Conservation (phyloP, 2,329 filamentous ascomycete genomes). For the Tolypocladium ophioglossoides region DNA sequence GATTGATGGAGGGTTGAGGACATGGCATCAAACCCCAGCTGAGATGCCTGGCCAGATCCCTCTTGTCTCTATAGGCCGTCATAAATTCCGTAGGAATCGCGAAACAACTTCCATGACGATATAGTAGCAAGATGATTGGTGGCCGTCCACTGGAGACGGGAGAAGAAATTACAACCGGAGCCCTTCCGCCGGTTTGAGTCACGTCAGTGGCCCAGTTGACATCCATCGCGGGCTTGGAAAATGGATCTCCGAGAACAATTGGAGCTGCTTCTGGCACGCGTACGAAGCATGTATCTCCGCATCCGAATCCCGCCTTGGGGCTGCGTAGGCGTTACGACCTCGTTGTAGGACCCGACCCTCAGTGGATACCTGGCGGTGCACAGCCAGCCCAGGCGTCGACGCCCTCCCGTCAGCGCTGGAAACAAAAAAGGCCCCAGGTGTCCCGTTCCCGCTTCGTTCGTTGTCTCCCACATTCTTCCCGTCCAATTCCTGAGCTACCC, state of each 20-base stretch:
- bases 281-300: not conserved
- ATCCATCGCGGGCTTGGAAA: not conserved
- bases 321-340: not conserved
- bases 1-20: not conserved
- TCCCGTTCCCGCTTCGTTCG: not conserved
- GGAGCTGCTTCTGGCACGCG: not conserved
- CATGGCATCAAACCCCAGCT: not conserved
- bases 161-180: not conserved
- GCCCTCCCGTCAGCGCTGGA: not conserved
- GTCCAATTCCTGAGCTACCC: slow-evolving; percentile 1
- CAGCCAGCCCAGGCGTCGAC: not conserved
- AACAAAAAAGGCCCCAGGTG: not conserved
- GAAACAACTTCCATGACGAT: not conserved
- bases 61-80: not conserved
- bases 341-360: not conserved
- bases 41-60: not conserved
- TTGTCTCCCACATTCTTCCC: slow-evolving; percentile 1
- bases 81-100: not conserved
- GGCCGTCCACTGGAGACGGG: not conserved
- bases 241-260: not conserved
- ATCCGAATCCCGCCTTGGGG: not conserved
- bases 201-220: not conserved
- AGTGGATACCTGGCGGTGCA: not conserved
- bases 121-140: not conserved
- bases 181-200: not conserved